These are phyloP conservation scores for Phytophthora gonapodyides DNA, from an alignment of 352 stramenopile species.

Conservation along the genomic window DNA sequence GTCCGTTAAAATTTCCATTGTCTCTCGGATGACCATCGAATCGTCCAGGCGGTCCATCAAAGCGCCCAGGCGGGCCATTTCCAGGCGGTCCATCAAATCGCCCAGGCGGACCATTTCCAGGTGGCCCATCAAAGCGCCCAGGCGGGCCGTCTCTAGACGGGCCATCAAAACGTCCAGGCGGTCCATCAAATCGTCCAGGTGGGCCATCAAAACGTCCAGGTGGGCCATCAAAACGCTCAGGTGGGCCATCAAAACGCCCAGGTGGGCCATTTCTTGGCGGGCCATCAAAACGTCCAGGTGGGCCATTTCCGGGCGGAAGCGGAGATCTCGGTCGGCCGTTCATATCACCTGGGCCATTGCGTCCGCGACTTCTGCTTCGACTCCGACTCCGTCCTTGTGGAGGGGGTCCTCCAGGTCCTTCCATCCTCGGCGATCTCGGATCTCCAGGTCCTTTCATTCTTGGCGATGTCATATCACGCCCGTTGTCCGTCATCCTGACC, in stretches of 20 bases:
- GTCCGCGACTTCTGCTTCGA: slow-evolving; percentile 47
- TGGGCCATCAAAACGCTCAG: no score
- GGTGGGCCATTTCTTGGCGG: no score
- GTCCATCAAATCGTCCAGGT: neutral
- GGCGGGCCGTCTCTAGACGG: no score
- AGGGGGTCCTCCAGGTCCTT: slow-evolving; percentile 5
- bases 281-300: no score
- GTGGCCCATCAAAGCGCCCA: slow-evolving; percentile 1
- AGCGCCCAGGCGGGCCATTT: slow-evolving; percentile 13
- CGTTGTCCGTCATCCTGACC: slow-evolving; percentile 37
- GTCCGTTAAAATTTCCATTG: slow-evolving; percentile 28
- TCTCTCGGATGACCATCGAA: slow-evolving; percentile 30
- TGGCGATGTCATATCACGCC: slow-evolving; percentile 36
- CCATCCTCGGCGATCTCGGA: slow-evolving; percentile 25
- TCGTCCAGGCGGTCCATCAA: slow-evolving; percentile 11
- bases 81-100: slow-evolving; percentile 7
- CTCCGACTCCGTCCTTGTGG: slow-evolving; percentile 27
- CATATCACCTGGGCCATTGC: slow-evolving; percentile 30
- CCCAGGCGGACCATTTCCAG: neutral
- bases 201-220: no score
- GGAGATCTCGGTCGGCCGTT: slow-evolving; percentile 31
- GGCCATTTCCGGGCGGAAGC: neutral
- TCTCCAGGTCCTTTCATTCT: slow-evolving; percentile 16
- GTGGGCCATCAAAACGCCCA: no score
- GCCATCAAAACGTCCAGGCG: no score